Evolutionary conservation across 1,139 yeast species (phyloP).

Genomic region (Sugiyamaella grinbergsii): DNA sequence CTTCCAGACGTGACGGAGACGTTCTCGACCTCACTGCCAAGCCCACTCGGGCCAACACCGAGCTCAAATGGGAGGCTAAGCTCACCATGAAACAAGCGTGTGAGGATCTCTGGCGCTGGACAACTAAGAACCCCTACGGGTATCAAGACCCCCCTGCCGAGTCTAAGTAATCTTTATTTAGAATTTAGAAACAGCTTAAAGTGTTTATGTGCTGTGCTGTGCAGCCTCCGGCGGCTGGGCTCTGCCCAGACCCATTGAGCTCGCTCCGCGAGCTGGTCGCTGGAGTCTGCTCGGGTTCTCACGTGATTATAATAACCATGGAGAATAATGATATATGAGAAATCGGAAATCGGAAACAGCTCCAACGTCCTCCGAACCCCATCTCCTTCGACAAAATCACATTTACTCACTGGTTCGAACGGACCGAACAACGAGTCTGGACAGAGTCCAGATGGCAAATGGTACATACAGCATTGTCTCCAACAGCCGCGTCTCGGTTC

Average conservation of each 20-base stretch:
- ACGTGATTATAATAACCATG: too few relatives aligned
- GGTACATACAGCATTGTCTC: too few relatives aligned
- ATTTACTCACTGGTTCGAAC: too few relatives aligned
- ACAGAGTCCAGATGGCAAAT: too few relatives aligned
- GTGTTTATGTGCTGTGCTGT: too few relatives aligned
- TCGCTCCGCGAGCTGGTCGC: conserved; percentile 2
- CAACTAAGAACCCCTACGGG: conserved; percentile 68
- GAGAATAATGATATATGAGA: too few relatives aligned
- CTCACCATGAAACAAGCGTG: conserved; percentile 65
- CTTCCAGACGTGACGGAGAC: conserved; percentile 74
- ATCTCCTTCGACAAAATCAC: too few relatives aligned
- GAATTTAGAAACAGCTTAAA: too few relatives aligned
- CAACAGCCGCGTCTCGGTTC: not conserved
- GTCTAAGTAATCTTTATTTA: conserved; percentile 8
- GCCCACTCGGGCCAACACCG: conserved; percentile 64
- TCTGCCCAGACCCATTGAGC: conserved; percentile 3
- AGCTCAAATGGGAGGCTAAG: conserved; percentile 66
- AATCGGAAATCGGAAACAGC: too few relatives aligned
- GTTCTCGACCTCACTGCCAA: conserved; percentile 75
- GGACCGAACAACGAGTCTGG: too few relatives aligned
- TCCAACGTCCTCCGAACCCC: too few relatives aligned
- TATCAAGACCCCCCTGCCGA: conserved; percentile 42
- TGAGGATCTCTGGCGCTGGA: conserved; percentile 77
- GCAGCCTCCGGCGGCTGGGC: conserved; percentile 10
- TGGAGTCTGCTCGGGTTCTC: not conserved